These are phyloP conservation scores for Magnusiomyces tetraspermus DNA, from an alignment of 1,139 yeast genomes.

Conservation along the genomic window DNA sequence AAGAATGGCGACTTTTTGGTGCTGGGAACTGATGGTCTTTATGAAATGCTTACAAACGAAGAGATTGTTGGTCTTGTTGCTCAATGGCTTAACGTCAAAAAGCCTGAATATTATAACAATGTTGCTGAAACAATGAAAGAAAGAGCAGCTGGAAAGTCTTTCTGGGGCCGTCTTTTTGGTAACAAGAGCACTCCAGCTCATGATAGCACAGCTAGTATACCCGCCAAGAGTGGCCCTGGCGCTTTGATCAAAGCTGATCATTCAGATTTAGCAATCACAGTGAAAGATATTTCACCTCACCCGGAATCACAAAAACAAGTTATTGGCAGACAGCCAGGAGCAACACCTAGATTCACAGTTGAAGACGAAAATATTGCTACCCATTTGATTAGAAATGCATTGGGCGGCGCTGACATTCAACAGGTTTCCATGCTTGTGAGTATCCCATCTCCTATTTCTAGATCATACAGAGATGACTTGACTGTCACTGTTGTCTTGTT, in stretches of 20 bases:
- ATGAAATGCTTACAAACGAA: conserved; percentile 83
- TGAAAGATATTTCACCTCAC: conserved; percentile 34
- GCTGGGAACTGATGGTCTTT: conserved; percentile 89
- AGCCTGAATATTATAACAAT: conserved; percentile 39
- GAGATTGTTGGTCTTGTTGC: conserved; percentile 89
- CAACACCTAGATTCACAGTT: conserved; percentile 35
- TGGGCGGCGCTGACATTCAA: conserved; percentile 76
- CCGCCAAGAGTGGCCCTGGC: conserved; percentile 7
- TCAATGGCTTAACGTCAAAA: conserved; percentile 81
- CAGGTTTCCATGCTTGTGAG: conserved; percentile 81
- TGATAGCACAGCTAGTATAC: background rate
- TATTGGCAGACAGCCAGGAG: conserved; percentile 38
- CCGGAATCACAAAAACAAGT: conserved; percentile 49
- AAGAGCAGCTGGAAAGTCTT: conserved; percentile 1
- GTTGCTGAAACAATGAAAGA: conserved; percentile 13
- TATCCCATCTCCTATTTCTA: conserved; percentile 87
- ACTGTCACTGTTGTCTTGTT: conserved; percentile 94
- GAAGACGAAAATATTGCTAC: conserved; percentile 89
- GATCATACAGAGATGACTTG: conserved; percentile 89
- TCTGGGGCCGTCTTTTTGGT: conserved; percentile 15
- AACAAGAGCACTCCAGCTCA: background rate
- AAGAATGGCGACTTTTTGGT: conserved; percentile 76
- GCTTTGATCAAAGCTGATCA: conserved; percentile 3
- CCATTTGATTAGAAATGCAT: conserved; percentile 85
- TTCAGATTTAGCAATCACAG: conserved; percentile 17